Percentiles rank a stretch among this genome's conserved stretches.
Evolutionary conservation across 2,329 filamentous ascomycete genomes (phyloP).

Genomic region (Trichoderma koningiopsis): DNA sequence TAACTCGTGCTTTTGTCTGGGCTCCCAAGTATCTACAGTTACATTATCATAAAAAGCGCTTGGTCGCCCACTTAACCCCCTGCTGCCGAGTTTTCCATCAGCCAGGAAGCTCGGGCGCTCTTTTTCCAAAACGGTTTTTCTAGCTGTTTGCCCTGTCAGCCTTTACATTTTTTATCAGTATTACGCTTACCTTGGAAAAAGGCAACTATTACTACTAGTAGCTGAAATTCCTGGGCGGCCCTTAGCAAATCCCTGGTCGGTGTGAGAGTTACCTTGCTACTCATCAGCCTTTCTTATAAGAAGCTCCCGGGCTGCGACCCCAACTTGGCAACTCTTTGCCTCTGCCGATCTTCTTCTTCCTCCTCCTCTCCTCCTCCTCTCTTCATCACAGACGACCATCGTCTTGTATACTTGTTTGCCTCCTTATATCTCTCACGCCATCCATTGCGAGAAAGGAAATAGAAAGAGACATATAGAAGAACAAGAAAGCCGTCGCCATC

Average conservation of each 20-base stretch:
- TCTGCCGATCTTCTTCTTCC: neutral
- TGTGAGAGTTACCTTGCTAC: neutral
- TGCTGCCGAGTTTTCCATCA: conserved; percentile 18
- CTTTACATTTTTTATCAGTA: neutral
- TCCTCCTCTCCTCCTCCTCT: neutral
- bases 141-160: conserved; percentile 7
- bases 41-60: conserved; percentile 18
- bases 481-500: neutral
- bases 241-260: conserved; percentile 2
- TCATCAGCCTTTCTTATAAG: conserved; percentile 4
- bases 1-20: neutral
- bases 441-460: neutral
- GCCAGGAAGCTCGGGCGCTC: conserved; percentile 3
- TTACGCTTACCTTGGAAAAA: conserved; percentile 6
- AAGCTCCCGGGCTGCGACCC: conserved; percentile 11
- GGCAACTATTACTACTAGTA: neutral
- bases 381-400: neutral
- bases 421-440: neutral
- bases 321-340: neutral
- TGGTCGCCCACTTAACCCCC: neutral
- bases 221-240: neutral
- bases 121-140: neutral
- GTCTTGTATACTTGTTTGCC: neutral
- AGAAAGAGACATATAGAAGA: neutral
- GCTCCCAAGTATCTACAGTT: neutral